Conservation (phyloP, 345 rosid genomes). For the Pugionium cornutum region DNA sequence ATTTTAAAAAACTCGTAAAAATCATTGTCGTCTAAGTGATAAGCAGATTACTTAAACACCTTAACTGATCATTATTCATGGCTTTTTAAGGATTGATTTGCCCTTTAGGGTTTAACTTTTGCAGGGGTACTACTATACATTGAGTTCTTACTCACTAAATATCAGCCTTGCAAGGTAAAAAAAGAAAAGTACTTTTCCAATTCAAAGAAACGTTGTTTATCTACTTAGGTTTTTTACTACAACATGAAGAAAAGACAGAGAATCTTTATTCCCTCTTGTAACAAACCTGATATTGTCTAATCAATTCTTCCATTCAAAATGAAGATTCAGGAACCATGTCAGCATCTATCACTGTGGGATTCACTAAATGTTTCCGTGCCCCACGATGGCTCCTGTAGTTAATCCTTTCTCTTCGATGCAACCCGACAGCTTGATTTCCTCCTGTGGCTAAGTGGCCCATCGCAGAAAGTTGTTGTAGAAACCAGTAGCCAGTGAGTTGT, state of each 20-base stretch:
- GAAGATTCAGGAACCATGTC: conserved; percentile 38
- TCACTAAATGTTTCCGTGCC: conserved; percentile 29
- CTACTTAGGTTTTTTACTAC: conserved; percentile 35
- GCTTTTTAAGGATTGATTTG: not conserved
- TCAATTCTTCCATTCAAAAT: conserved; percentile 28
- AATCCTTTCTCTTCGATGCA: conserved; percentile 23
- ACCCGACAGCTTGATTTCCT: conserved; percentile 15
- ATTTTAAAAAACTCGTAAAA: not conserved
- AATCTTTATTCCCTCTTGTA: not conserved
- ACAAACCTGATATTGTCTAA: not conserved
- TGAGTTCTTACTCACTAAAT: conserved; percentile 25
- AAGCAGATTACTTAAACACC: conserved; percentile 21
- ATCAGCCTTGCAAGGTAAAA: conserved; percentile 23
- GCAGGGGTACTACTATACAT: conserved; percentile 21
- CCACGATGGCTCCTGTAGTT: conserved; percentile 41
- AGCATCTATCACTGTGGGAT: conserved; percentile 24
- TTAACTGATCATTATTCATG: conserved; percentile 18
- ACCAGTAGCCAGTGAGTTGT: conserved; percentile 20
- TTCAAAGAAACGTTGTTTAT: conserved; percentile 33
- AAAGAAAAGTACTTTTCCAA: conserved; percentile 22
- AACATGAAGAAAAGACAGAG: conserved; percentile 36
- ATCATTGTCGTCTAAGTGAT: not conserved
- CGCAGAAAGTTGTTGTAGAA: conserved; percentile 18
- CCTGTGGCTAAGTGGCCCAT: conserved; percentile 13
- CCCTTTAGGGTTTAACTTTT: conserved; percentile 30